These are phyloP conservation scores for Cercospora sp. DNA, from an alignment of 2,329 filamentous ascomycete genomes.

Conservation along the genomic window DNA sequence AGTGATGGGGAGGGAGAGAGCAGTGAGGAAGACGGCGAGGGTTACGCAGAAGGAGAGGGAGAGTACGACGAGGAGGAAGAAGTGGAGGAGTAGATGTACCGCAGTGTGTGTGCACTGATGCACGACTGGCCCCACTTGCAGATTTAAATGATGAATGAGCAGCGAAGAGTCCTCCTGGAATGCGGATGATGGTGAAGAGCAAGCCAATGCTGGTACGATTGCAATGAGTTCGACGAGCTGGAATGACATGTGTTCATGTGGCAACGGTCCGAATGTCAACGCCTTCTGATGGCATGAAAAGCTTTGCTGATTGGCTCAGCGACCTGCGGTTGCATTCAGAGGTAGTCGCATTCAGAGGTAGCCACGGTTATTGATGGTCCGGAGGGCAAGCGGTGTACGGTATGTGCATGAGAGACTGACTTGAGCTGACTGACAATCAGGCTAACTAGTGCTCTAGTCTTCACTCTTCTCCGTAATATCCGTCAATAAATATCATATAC, in stretches of 20 bases:
- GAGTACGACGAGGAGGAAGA: constrained; percentile 27
- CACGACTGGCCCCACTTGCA: not conserved
- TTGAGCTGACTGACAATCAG: not conserved
- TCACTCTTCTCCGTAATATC: not conserved
- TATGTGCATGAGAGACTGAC: not conserved
- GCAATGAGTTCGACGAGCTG: not conserved
- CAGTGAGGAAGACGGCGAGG: constrained; percentile 34
- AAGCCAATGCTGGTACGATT: not conserved
- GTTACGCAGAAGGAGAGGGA: constrained; percentile 31
- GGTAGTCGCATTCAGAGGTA: not conserved
- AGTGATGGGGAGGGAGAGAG: constrained; percentile 39
- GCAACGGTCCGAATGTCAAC: not conserved
- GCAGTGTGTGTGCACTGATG: not conserved
- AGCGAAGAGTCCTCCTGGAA: not conserved
- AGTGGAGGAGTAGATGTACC: not conserved
- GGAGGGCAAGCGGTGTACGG: not conserved
- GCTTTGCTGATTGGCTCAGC: too few species aligned
- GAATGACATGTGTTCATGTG: not conserved
- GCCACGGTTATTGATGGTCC: not conserved
- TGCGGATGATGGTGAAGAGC: not conserved
- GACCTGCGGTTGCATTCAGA: too few species aligned
- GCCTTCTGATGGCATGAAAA: not conserved
- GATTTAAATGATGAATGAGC: not conserved
- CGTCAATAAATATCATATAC: not conserved
- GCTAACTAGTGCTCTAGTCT: not conserved